Percentiles rank a stretch among this genome's conserved stretches.
phyloP scores from a whole-genome alignment of 2,329 filamentous ascomycete species.

The Trichoderma oligosporum region DNA sequence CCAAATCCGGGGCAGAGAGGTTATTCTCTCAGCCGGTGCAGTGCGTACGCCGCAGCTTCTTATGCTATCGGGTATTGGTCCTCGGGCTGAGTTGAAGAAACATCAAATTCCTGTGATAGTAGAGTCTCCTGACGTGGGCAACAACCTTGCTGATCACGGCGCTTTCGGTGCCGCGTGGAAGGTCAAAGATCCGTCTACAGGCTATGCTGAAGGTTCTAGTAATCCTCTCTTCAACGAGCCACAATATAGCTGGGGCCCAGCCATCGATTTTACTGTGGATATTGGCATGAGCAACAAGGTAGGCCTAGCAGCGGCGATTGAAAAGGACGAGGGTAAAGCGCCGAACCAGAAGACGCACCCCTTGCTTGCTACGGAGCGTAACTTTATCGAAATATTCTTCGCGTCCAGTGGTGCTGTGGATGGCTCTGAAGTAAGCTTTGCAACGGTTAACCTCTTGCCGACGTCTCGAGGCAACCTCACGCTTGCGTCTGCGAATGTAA shows the following conservation, averaged over 20 bases:
- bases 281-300: constrained; percentile 27
- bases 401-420: constrained; percentile 25
- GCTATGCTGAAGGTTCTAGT: constrained; percentile 32
- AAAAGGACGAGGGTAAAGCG: constrained; percentile 33
- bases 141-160: constrained; percentile 36
- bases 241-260: constrained; percentile 36
- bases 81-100: constrained; percentile 36
- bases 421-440: constrained; percentile 24
- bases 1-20: constrained; percentile 30
- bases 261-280: constrained; percentile 37
- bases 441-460: constrained; percentile 26
- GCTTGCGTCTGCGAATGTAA: constrained; percentile 22
- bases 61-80: constrained; percentile 48
- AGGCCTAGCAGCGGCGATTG: constrained; percentile 31
- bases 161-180: constrained; percentile 31
- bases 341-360: constrained; percentile 30
- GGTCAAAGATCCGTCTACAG: constrained; percentile 32
- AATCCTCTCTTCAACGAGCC: constrained; percentile 36
- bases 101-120: constrained; percentile 36
- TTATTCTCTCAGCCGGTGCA: constrained; percentile 48
- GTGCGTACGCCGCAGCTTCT: constrained; percentile 51
- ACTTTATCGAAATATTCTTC: constrained; percentile 23
- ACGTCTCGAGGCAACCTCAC: constrained; percentile 30
- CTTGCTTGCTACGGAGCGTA: constrained; percentile 29
- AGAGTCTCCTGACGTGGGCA: constrained; percentile 48